These are phyloP conservation scores for Eimeria zaria DNA, from an alignment of 169 alveolate genomes.

Conservation along the genomic window DNA sequence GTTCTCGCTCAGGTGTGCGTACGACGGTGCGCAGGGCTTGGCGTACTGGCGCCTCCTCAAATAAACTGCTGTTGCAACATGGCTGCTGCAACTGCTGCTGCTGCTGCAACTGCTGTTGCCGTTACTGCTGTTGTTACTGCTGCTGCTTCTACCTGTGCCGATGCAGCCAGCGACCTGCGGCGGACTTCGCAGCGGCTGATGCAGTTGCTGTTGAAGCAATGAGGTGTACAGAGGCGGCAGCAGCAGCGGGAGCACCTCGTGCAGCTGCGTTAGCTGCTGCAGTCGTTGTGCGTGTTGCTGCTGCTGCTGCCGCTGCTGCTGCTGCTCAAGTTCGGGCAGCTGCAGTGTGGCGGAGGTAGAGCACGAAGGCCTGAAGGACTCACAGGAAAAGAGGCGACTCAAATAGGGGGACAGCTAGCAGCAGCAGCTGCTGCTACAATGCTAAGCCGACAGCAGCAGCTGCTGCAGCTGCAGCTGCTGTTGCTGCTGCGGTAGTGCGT, in stretches of 20 bases:
- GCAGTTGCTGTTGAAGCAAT: neutral
- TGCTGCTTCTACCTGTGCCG: neutral
- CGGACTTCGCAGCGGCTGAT: neutral
- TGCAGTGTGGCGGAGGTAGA: neutral
- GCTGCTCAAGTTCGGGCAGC: neutral
- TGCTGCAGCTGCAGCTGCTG: neutral
- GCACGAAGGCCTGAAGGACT: neutral
- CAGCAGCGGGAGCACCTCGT: neutral
- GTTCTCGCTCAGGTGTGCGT: neutral
- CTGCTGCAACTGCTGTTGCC: neutral
- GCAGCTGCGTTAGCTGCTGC: neutral
- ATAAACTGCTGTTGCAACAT: neutral
- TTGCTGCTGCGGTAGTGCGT: neutral
- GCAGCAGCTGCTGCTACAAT: neutral
- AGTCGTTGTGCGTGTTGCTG: neutral
- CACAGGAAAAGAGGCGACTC: neutral
- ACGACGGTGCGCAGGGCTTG: neutral
- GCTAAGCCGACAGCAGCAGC: neutral
- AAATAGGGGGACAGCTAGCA: neutral
- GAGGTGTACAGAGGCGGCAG: neutral
- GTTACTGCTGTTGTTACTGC: neutral
- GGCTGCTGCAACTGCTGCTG: slow-evolving; percentile 28
- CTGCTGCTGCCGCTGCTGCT: neutral
- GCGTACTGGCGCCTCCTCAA: neutral
- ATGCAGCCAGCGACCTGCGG: neutral